A percentile compares a stretch with the other conserved stretches of the same genome.
phyloP scores from a whole-genome alignment of 345 rosid species.

The Gossypium turneri region DNA sequence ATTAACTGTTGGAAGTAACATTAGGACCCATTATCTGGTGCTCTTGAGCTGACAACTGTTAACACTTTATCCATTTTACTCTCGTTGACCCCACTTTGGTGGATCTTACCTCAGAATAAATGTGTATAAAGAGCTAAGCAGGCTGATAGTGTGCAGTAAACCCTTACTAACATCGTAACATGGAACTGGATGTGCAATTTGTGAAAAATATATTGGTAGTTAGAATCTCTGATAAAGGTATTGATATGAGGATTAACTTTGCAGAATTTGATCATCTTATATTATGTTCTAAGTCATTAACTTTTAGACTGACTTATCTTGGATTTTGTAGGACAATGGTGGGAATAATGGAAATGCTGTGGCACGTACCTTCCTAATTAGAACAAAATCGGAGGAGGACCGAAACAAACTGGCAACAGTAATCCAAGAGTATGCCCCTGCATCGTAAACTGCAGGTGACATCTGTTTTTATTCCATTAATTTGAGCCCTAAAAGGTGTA shows the following conservation, averaged over 20 bases:
- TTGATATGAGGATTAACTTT: not conserved
- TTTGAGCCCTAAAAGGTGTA: slow-evolving; percentile 11
- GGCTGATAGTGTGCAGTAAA: not conserved
- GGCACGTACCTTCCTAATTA: slow-evolving; percentile 78
- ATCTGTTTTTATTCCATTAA: not conserved
- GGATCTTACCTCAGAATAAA: not conserved
- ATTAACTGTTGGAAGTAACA: not conserved
- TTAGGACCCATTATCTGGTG: not conserved
- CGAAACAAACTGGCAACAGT: slow-evolving; percentile 65
- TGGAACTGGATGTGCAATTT: not conserved
- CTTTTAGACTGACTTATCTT: not conserved
- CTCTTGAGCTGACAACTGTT: not conserved
- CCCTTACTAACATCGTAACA: not conserved
- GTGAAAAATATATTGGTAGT: not conserved
- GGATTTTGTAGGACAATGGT: slow-evolving; percentile 51
- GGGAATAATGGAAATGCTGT: slow-evolving; percentile 39
- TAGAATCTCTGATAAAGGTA: not conserved
- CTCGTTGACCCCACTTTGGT: not conserved
- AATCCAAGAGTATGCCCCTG: slow-evolving; percentile 79
- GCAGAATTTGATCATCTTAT: not conserved
- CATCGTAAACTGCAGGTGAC: slow-evolving; percentile 33
- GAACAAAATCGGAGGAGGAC: slow-evolving; percentile 69
- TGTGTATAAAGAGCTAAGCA: not conserved
- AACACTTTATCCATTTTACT: not conserved
- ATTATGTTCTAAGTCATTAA: not conserved